A percentile compares a stretch with the other conserved stretches of the same genome.
Conservation (phyloP, 2,329 filamentous ascomycete genomes). For the Hymenoscyphus fructigenus region DNA sequence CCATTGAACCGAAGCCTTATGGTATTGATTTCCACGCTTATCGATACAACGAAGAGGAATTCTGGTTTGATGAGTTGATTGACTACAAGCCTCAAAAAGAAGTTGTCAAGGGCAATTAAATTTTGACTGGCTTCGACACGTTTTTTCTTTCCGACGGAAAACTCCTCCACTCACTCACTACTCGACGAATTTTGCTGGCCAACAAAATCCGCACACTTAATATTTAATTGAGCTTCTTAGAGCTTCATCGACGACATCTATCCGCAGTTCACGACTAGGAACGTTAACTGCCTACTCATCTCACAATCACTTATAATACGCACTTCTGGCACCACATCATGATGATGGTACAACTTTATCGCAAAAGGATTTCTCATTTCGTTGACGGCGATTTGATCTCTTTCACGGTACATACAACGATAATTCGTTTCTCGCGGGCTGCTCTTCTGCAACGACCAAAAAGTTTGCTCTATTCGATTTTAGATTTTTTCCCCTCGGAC, state of each 20-base stretch:
- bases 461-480: neutral
- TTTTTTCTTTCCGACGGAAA: neutral
- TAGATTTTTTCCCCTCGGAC: neutral
- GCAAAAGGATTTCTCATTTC: neutral
- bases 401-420: neutral
- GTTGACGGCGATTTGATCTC: neutral
- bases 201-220: neutral
- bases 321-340: neutral
- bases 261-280: neutral
- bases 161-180: neutral
- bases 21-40: conserved; percentile 97
- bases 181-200: neutral
- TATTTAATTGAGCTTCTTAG: neutral
- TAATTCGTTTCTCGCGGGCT: neutral
- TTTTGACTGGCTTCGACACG: neutral
- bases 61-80: conserved; percentile 84
- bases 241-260: neutral
- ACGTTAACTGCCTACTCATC: neutral
- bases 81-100: conserved; percentile 73
- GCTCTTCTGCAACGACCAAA: neutral
- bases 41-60: conserved; percentile 74
- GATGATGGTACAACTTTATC: neutral
- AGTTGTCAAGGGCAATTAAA: conserved; percentile 31
- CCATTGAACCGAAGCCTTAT: conserved; percentile 95
- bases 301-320: conserved; percentile 7